Evolutionary conservation across 2,329 filamentous ascomycete genomes (phyloP).

Genomic region (Knufia fluminis): DNA sequence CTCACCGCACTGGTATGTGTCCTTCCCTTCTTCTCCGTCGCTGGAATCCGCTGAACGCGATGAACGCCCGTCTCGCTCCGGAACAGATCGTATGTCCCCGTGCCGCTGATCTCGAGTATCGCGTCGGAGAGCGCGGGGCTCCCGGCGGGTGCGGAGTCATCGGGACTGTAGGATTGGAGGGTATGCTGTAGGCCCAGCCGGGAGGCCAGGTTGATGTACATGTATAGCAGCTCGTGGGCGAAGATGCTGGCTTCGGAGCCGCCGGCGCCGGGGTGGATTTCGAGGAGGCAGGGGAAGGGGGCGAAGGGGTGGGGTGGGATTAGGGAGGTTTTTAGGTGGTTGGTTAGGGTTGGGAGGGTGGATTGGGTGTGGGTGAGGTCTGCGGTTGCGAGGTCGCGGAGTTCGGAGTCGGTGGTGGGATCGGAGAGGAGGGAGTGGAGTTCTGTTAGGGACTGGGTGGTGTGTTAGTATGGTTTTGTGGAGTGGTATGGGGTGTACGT

Average conservation of each 20-base stretch:
- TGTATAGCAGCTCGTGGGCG: conserved; percentile 73
- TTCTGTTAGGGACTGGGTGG: conserved; percentile 50
- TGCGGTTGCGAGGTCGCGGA: conserved; percentile 50
- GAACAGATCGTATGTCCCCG: conserved; percentile 71
- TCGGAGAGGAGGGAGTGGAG: conserved; percentile 70
- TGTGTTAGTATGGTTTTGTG: background rate
- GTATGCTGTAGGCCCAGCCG: conserved; percentile 56
- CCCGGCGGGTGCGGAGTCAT: conserved; percentile 50
- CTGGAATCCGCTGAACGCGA: conserved; percentile 84
- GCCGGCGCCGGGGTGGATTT: conserved; percentile 85
- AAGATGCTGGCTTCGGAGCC: conserved; percentile 88
- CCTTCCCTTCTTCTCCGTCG: conserved; percentile 81
- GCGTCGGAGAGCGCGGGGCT: conserved; percentile 69
- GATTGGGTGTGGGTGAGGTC: conserved; percentile 62
- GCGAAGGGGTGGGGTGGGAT: conserved; percentile 86
- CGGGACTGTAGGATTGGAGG: conserved; percentile 72
- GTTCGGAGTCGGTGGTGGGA: conserved; percentile 48
- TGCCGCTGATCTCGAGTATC: conserved; percentile 68
- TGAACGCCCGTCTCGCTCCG: conserved; percentile 90
- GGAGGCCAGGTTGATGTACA: conserved; percentile 77
- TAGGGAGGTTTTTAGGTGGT: conserved; percentile 63
- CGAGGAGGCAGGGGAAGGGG: conserved; percentile 77
- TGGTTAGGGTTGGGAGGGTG: conserved; percentile 54
- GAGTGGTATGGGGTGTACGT: conserved; percentile 5
- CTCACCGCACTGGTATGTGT: conserved; percentile 90